These are phyloP conservation scores for Fibroporia radiculosa DNA, from an alignment of 768 basidiomycete genomes.

Conservation along the genomic window DNA sequence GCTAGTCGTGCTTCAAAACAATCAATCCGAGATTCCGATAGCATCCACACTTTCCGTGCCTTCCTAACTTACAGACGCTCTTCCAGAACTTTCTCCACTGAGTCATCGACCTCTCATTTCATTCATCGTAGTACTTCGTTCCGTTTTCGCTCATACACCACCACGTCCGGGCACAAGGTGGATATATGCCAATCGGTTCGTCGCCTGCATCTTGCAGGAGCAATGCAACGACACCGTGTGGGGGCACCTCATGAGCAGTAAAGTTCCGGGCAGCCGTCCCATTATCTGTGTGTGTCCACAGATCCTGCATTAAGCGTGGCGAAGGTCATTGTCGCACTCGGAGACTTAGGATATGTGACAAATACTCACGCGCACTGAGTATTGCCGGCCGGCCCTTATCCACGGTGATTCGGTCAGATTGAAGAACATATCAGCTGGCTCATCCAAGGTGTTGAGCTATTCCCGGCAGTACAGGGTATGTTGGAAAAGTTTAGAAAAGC, in stretches of 20 bases:
- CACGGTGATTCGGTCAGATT: conserved; percentile 63
- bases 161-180: conserved; percentile 46
- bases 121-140: conserved; percentile 24
- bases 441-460: conserved; percentile 55
- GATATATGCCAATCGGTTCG: conserved; percentile 50
- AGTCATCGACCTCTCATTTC: too few species aligned
- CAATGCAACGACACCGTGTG: conserved; percentile 64
- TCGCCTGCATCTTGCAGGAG: conserved; percentile 59
- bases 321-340: not conserved
- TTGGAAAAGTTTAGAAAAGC: not conserved
- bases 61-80: too few species aligned
- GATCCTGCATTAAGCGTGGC: conserved; percentile 35
- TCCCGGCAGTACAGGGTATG: not conserved
- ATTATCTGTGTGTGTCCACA: conserved; percentile 68
- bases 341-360: not conserved
- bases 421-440: conserved; percentile 52
- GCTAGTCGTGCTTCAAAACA: too few species aligned
- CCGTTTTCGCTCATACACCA: conserved; percentile 60
- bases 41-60: too few species aligned
- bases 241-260: conserved; percentile 47
- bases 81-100: too few species aligned
- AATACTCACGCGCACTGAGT: conserved; percentile 49
- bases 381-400: conserved; percentile 60
- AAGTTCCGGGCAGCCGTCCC: conserved; percentile 58
- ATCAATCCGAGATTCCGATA: too few species aligned